Base-by-base conservation (phyloP, 164 flowering plant genomes). In the Buxus sempervirens region DNA sequence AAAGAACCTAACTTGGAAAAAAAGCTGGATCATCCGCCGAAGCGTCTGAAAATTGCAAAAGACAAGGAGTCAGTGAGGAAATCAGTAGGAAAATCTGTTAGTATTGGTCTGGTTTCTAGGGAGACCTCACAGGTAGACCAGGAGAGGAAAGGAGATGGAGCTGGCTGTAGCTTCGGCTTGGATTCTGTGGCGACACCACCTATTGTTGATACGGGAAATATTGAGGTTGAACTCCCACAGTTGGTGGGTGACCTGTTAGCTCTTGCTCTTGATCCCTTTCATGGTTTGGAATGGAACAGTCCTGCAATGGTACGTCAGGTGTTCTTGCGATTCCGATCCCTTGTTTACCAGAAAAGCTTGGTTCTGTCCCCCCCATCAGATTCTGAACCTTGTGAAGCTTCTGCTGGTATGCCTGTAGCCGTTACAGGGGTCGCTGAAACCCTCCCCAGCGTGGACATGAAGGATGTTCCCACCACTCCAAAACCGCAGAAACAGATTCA, bases 291-390 rank as follows among this genome's bases (percentile, higher is more conserved):
- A 62, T 77, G 79, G 70, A 77, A 77, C 60, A 63, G 78, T 28
- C 80, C 84, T 15, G 70, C 75, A 5, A 67, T 76, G 63, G 69
- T 78, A 26, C 73, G 73, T 42, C 78, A 79, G 56, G 80, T 82
- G 57, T 80, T 91, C 62, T 73, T 89, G 70, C 86, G 77, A 60
- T 95, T 85, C 67, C 85, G 99, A 10, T 85, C 96, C 21, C 81
- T 90, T 63, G 90, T 86, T 28, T 95, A 76, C 72, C 88, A 85
- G 82, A 95, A 95, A 78, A 90, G 96, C 81, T 81, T 84, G 73
- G 73, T 76, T 64, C 64, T 76, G 7, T 70, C 82, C 20, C 80
- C 84, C 2, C 69, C 76, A 14, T 32, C 78, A 22, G 90, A 88
- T 63, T 45, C 70, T 41, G 88, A 82, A 45, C 25, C 76, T 20